phyloP scores from a whole-genome alignment of 768 basidiomycete genomes.

The Lactarius vividus region DNA sequence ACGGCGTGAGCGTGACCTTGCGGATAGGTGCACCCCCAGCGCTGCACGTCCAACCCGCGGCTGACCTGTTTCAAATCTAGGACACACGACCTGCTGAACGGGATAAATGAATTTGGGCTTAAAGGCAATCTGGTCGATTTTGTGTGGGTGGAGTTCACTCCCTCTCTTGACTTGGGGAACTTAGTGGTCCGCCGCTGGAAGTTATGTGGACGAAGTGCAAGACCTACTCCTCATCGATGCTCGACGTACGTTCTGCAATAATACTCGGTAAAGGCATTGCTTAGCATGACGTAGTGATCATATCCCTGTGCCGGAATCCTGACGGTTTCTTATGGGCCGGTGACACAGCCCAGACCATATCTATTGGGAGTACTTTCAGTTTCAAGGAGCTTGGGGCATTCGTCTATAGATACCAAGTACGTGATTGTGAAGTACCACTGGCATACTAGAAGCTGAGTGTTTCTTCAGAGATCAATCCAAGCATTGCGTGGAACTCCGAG shows the following conservation, averaged over 20 bases:
- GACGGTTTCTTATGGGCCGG: conserved; percentile 77
- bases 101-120: conserved; percentile 34
- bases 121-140: conserved; percentile 50
- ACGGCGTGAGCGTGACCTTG: conserved; percentile 48
- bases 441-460: background rate
- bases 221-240: conserved; percentile 69
- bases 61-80: conserved; percentile 33
- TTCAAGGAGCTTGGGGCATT: conserved; percentile 73
- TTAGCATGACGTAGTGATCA: conserved; percentile 45
- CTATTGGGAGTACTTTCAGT: conserved; percentile 66
- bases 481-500: conserved; percentile 23
- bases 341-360: conserved; percentile 77
- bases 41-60: background rate
- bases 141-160: conserved; percentile 41
- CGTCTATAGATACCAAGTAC: conserved; percentile 58
- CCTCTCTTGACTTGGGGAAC: background rate
- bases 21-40: conserved; percentile 50
- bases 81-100: conserved; percentile 48
- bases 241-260: conserved; percentile 41
- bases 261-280: background rate
- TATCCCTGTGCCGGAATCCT: conserved; percentile 59
- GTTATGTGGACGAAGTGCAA: conserved; percentile 74
- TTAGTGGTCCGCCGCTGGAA: conserved; percentile 27
- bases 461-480: conserved; percentile 2
- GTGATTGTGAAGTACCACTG: conserved; percentile 2